Percentiles rank a stretch among this genome's conserved stretches.
phyloP scores from a whole-genome alignment of 106 monocot species.

The Xerophyta viscosa region DNA sequence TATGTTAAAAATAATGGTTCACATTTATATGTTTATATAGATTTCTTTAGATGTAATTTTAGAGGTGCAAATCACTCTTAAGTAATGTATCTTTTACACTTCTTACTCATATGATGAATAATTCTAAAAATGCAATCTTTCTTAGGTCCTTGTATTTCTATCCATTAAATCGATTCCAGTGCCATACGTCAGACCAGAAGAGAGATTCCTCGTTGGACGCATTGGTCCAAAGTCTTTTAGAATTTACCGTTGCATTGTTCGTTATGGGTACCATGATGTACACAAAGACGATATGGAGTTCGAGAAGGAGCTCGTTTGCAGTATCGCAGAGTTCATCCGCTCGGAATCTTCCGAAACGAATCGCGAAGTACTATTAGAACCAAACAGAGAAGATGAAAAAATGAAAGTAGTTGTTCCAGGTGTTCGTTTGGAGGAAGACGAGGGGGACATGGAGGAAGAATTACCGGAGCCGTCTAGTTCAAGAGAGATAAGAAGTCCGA shows the following conservation, averaged over 20 bases:
- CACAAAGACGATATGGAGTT: conserved; percentile 94
- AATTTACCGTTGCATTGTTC: conserved; percentile 81
- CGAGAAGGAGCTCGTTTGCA: conserved; percentile 82
- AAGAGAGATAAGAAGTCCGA: conserved; percentile 51
- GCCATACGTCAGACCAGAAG: conserved; percentile 60
- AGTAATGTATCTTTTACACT: too few species aligned
- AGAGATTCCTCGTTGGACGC: conserved; percentile 81
- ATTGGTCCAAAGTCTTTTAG: conserved; percentile 75
- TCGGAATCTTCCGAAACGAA: conserved; percentile 28
- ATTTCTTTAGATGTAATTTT: too few species aligned
- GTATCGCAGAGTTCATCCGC: conserved; percentile 85
- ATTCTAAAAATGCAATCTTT: too few species aligned
- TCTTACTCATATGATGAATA: too few species aligned
- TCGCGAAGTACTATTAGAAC: conserved; percentile 15
- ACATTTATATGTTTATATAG: too few species aligned
- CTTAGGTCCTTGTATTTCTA: conserved; percentile 83
- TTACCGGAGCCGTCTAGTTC: conserved; percentile 33
- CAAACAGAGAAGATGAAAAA: conserved; percentile 33
- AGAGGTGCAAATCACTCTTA: background rate
- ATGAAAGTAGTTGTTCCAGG: conserved; percentile 59
- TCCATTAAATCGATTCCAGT: conserved; percentile 87
- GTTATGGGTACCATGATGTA: conserved; percentile 88
- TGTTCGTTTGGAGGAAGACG: conserved; percentile 22
- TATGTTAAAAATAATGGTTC: too few species aligned
- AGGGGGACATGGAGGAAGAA: conserved; percentile 25